Base-by-base conservation (phyloP, 2,329 filamentous ascomycete genomes). In the Botrytis elliptica region DNA sequence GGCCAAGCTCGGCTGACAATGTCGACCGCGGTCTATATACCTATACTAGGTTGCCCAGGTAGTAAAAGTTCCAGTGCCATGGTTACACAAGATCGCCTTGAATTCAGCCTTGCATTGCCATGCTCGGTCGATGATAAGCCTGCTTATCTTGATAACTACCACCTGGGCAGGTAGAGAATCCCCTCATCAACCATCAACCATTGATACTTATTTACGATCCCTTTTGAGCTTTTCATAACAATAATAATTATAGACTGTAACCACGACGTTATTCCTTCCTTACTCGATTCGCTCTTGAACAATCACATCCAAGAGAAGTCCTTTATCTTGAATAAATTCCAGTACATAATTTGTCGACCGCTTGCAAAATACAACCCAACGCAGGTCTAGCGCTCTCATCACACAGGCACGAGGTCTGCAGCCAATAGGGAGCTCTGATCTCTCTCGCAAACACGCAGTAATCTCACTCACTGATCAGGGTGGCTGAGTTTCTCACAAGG, bases 401-500 rank as follows among this genome's bases (percentile, higher is more conserved):
- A 66, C 42, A 67, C 70, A 66, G 20, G 60, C 46, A 72, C 46
- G 65, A 59, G 70, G 55, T 59, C 55, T 18, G 42, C n/a, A 46
- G 66, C 72, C 72, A 73, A 73, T 73, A 49, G 29, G 25, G 25
- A n/a, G 49, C 49, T 55, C 49, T n/a, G 6, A 65, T 18, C 10
- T 14, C 66, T 44, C 18, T 59, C 66, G 66, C 66, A 73, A 68
- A n/a, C 52, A 60, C 7, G 14, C 12, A 66, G 44, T 52, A 70
- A 70, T 57, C 65, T 68, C 25, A 22, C 46, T 18, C 46, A 52
- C 22, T 52, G 46, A 52, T 52, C 22, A 14, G 49, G 38, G 72
- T 73, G 72, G 72, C 72, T 73, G 72, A 71, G 72, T 36, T 66
- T 66, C 60, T 42, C 44, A 62, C 40, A 49, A 64, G 46, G 40